phyloP scores from a whole-genome alignment of 179 eudicot genomes.

The Silene vulgaris region DNA sequence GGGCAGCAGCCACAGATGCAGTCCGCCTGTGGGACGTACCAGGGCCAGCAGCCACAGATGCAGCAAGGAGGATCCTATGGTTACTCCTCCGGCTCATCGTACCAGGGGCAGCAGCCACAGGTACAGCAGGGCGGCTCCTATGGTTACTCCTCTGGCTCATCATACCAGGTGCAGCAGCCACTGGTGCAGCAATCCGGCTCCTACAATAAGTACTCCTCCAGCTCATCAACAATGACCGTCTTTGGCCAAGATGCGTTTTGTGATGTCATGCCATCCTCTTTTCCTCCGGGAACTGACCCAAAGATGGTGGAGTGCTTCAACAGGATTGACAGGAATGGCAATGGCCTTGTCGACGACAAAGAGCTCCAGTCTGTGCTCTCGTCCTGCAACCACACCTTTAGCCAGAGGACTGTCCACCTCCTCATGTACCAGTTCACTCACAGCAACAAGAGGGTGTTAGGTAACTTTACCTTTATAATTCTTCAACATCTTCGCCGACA shows the following conservation, averaged over 20 bases:
- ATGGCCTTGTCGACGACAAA: slow-evolving; percentile 28
- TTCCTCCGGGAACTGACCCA: slow-evolving; percentile 36
- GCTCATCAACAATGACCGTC: background rate
- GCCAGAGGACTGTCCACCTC: slow-evolving; percentile 36
- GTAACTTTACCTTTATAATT: slow-evolving; percentile 20
- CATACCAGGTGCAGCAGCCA: background rate
- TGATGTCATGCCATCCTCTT: slow-evolving; percentile 26
- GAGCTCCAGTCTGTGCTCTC: slow-evolving; percentile 36
- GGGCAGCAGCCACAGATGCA: background rate
- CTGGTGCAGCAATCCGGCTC: background rate
- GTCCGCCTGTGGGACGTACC: background rate
- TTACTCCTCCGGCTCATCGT: background rate
- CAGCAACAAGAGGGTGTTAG: slow-evolving; percentile 48
- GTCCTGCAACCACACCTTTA: slow-evolving; percentile 27
- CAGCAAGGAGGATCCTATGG: background rate
- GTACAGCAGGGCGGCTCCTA: background rate
- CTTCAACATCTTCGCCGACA: background rate
- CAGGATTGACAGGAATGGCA: slow-evolving; percentile 30
- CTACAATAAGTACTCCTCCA: slow-evolving; percentile 4
- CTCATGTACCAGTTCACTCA: slow-evolving; percentile 42
- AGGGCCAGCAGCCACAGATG: background rate
- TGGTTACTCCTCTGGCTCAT: background rate
- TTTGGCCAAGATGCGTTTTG: slow-evolving; percentile 9
- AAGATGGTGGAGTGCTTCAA: slow-evolving; percentile 34
- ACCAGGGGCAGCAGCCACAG: background rate